Evolutionary conservation across 176 grass and related monocot genomes (phyloP), one percentile per base, ranked within the genome.

Genomic region (Phoenix dactylifera): DNA sequence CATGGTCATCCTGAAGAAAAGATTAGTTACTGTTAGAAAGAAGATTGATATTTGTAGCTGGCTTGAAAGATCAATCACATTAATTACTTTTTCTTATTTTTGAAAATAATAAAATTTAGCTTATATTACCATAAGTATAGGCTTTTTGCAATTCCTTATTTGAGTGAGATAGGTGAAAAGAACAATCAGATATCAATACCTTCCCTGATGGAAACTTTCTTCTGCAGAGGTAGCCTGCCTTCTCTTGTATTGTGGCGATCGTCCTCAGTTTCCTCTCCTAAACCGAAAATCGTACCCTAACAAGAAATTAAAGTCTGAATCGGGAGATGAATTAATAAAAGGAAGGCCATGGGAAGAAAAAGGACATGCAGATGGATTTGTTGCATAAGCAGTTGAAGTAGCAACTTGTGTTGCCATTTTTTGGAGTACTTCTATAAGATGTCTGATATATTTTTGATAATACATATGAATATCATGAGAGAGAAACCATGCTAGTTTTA

Each of bases 251-350:
- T 17, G 51, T 49, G 16, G 24, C 62, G 39, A n/a, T 50, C 55
- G 61, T 66, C 61, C 58, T 65, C 69, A 5, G 57, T 26, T 17
- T 60, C 26, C 62, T 86, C 53, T 48, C 62, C 54, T 66, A 78
- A n/a, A 49, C 57, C 72, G 80, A 44, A 67, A 84, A 76, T 24
- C 54, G 24, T 26, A 80, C 64, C 69, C 78, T 89, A 54, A 53
- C 54, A 57, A 65, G 54, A 1, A 60, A 6, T 10, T 12, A 20
- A 69, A 72, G 50, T 54, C 28, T 64, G 23, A 63, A 69, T 59
- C 18, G 28, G 26, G 39, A 20, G 4, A 15, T 57, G 18, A 48
- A 15, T 16, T 58, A 51, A 61, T 53, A 18, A 58, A 66, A 25
- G 49, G 62, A 4, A 30, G 52, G 39, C 49, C 68, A 80, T 58